Evolutionary conservation across 176 grass and related monocot species (phyloP), one percentile per base, ranked within the genome.

Genomic region (Aegilops tauschii): DNA sequence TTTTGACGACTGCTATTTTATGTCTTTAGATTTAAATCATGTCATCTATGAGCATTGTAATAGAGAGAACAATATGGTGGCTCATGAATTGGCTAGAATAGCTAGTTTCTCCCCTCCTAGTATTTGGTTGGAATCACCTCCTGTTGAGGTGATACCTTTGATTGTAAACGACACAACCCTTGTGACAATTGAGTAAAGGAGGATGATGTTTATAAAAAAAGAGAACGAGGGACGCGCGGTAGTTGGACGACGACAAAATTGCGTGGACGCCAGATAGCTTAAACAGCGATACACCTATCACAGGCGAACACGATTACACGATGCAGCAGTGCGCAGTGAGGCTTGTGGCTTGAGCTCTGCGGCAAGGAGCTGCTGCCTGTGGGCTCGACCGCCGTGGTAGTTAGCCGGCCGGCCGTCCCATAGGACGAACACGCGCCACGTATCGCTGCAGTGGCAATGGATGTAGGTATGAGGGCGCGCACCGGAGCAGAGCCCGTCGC

Each of bases 221-320:
- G 23, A 45, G 40, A 49, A 47, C 3, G 21, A 42, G 45, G 6
- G 7, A 49, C 23, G 28, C 44, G 25, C 28, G 73, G 73, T 76
- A 13, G 73, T 76, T 76, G 44, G 73, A 76, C 44, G 73, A 52
- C 27, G 72, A 76, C 73, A 76, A 50, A 76, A 52, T 76, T 18
- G 73, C 44, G 44, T 76, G 73, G 44, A 29, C 44, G 73, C 1
- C 44, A 50, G 73, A 76, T 45, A 29, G 18, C 47, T 44, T 50
- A 50, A 50, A 1, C 32, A 30, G 6, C 40, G 1, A 25, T 75
- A 9, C 42, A 74, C 72, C 25, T 75, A 52, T 75, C 17, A 17
- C 5, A 17, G 49, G 14, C 16, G 6, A 52, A 65, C 5, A 65
- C 1, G 2, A 65, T 0, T 66, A 66, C 28, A 37, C 13, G 5